Conservation (phyloP, 345 rosid species). For the Aquilaria malaccensis region DNA sequence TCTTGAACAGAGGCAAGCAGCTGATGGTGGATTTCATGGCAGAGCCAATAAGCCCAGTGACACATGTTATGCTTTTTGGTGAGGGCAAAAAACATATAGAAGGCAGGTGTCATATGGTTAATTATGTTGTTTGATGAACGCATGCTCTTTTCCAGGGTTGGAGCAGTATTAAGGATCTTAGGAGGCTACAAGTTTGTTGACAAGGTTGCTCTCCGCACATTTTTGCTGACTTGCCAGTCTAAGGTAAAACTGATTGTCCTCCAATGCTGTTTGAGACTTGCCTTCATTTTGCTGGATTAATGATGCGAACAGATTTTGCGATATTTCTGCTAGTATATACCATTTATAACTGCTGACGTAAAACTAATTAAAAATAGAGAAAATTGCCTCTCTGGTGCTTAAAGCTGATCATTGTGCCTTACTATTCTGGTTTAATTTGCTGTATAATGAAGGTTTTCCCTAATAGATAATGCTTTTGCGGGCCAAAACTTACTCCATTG, state of each 20-base stretch:
- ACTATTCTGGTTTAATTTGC: not conserved
- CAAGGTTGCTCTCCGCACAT: constrained; percentile 43
- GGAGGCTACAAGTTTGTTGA: constrained; percentile 58
- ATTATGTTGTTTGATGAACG: constrained; percentile 5
- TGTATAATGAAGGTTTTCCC: not conserved
- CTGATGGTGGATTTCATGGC: constrained; percentile 93
- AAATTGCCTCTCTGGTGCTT: too few species aligned
- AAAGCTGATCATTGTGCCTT: too few species aligned
- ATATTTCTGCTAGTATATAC: not conserved
- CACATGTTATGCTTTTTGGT: constrained; percentile 99
- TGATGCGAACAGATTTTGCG: not conserved
- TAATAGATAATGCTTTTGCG: not conserved
- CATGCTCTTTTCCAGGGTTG: constrained; percentile 47
- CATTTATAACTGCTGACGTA: not conserved
- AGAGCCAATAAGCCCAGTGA: constrained; percentile 83
- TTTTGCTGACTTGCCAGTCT: constrained; percentile 75
- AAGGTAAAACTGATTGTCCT: constrained; percentile 40
- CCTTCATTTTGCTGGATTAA: not conserved
- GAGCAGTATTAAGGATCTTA: constrained; percentile 60
- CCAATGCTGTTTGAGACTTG: constrained; percentile 1
- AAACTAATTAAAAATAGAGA: too few species aligned
- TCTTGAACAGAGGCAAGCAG: constrained; percentile 58
- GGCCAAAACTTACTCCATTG: not conserved
- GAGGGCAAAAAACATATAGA: constrained; percentile 13
- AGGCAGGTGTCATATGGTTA: constrained; percentile 1